These are phyloP conservation scores for Sporothrix euskadiensis DNA, from an alignment of 2,329 filamentous ascomycete genomes.

Conservation along the genomic window DNA sequence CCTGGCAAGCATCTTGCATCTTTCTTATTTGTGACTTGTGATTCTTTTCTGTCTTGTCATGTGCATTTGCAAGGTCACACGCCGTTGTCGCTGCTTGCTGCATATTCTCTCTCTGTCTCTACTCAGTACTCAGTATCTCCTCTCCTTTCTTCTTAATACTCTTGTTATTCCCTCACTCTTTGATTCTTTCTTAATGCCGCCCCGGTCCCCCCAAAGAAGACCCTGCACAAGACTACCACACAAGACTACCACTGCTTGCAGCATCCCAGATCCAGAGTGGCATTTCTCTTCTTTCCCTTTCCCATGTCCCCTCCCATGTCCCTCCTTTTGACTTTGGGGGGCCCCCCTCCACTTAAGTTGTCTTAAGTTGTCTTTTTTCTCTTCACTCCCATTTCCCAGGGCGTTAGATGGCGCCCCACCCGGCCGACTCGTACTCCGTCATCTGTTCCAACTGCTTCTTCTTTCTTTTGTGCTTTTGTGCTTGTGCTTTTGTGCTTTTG, in stretches of 20 bases:
- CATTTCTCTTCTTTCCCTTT: background rate
- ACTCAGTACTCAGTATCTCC: background rate
- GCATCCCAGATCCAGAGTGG: conserved; percentile 11
- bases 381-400: background rate
- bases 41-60: background rate
- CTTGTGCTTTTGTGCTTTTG: background rate
- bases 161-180: background rate
- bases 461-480: background rate
- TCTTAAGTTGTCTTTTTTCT: too few species aligned
- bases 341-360: conserved; percentile 15
- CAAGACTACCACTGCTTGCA: background rate
- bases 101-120: background rate
- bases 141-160: background rate
- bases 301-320: background rate
- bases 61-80: background rate
- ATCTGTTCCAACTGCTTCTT: background rate
- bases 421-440: conserved; percentile 6
- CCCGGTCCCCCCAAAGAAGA: background rate
- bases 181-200: background rate
- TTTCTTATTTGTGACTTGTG: background rate
- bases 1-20: background rate
- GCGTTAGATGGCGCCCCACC: conserved; percentile 15
- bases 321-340: background rate
- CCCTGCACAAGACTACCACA: background rate
- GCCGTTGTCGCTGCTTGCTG: background rate